Percentiles rank a stretch among this genome's conserved stretches.
phyloP scores from a whole-genome alignment of 306 rosid species.

The Argentina anserina region DNA sequence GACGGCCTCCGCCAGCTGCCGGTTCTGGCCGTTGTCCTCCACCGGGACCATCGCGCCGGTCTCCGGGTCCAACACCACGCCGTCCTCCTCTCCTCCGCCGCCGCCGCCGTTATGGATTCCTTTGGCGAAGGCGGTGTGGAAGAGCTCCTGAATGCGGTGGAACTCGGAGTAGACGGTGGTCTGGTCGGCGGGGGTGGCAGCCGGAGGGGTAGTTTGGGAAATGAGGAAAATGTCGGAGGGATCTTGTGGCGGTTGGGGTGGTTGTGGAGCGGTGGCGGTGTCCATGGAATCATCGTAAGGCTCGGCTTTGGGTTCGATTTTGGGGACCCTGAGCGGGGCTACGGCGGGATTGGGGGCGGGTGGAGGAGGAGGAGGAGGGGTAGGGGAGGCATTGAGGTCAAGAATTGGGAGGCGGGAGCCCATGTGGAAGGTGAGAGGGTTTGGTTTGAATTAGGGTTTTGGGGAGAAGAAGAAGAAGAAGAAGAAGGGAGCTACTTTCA shows the following conservation, averaged over 20 bases:
- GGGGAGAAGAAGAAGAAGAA: background rate
- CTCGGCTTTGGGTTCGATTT: slow-evolving; percentile 66
- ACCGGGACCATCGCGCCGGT: slow-evolving; percentile 65
- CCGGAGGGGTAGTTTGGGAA: slow-evolving; percentile 24
- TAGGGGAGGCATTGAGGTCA: slow-evolving; percentile 50
- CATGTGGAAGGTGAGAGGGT: too few species aligned
- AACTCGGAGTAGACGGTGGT: slow-evolving; percentile 49
- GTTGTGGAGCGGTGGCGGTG: slow-evolving; percentile 17
- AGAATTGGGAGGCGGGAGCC: slow-evolving; percentile 49
- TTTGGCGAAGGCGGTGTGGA: slow-evolving; percentile 44
- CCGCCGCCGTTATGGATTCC: slow-evolving; percentile 28
- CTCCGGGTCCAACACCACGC: slow-evolving; percentile 35
- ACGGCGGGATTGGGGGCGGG: slow-evolving; percentile 34
- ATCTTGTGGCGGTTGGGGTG: slow-evolving; percentile 10
- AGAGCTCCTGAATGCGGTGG: slow-evolving; percentile 54
- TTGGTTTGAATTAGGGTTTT: slow-evolving; percentile 33
- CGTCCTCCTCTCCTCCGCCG: background rate
- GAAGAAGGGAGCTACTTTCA: slow-evolving; percentile 20
- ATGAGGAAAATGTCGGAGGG: slow-evolving; percentile 24
- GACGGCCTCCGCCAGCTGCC: slow-evolving; percentile 23
- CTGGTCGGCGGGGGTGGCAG: slow-evolving; percentile 20
- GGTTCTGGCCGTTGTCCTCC: slow-evolving; percentile 12
- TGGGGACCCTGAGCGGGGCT: slow-evolving; percentile 37
- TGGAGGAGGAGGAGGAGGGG: too few species aligned
- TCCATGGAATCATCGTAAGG: slow-evolving; percentile 49